Evolutionary conservation across 345 rosid genomes (phyloP).

Genomic region (Gossypium ekmanianum): DNA sequence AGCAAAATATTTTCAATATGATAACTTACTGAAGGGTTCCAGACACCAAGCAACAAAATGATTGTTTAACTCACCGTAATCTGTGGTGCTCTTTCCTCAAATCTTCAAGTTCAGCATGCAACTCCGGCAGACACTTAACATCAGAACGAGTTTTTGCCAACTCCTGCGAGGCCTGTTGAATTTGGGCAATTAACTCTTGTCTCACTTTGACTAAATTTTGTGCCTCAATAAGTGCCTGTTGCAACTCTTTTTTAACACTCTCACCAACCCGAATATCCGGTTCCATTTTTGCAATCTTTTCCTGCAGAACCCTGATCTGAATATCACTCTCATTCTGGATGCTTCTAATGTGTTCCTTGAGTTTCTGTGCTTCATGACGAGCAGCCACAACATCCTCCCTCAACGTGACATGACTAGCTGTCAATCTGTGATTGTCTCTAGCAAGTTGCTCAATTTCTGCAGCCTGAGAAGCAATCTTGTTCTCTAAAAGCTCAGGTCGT

Average conservation of each 20-base stretch:
- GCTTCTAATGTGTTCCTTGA: slow-evolving; percentile 67
- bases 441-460: slow-evolving; percentile 66
- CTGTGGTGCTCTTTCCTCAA: slow-evolving; percentile 60
- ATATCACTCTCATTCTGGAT: slow-evolving; percentile 68
- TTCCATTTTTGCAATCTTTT: slow-evolving; percentile 64
- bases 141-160: slow-evolving; percentile 42
- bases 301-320: slow-evolving; percentile 60
- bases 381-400: slow-evolving; percentile 56
- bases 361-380: slow-evolving; percentile 51
- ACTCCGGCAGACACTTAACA: slow-evolving; percentile 44
- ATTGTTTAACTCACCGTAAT: slow-evolving; percentile 52
- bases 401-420: slow-evolving; percentile 45
- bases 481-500: slow-evolving; percentile 50
- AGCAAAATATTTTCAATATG: not conserved
- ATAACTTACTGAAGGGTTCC: not conserved
- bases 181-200: slow-evolving; percentile 53
- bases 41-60: not conserved
- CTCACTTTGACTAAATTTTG: slow-evolving; percentile 56
- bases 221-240: slow-evolving; percentile 62
- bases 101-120: slow-evolving; percentile 55
- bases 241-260: slow-evolving; percentile 60
- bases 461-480: slow-evolving; percentile 68
- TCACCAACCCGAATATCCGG: slow-evolving; percentile 53
- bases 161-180: slow-evolving; percentile 56
- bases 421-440: slow-evolving; percentile 59